Evolutionary conservation across 805 yeast genomes (phyloP), one percentile per base, ranked within the genome.

Genomic region (Candida golubevii): DNA sequence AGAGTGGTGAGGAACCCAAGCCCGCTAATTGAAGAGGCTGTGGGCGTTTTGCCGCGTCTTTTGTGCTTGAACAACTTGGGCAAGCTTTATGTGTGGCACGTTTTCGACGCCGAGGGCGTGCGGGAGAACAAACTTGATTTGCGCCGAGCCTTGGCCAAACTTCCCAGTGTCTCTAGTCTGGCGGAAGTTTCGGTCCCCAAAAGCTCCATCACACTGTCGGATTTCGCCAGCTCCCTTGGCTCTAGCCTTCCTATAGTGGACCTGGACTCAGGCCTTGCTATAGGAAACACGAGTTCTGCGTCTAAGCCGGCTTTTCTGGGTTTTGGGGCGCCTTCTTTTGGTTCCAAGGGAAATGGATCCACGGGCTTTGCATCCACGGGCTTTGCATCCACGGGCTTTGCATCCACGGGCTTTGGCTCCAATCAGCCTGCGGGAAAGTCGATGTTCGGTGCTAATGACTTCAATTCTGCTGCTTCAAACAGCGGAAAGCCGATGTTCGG

Each of bases 21-120:
- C 48, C 61, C 69, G 7, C 80, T 80, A 9, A 69, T 83, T 2
- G 87, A 83, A 1, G 69, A 69, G 33, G 78, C 79, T 8, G 69
- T 59, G 0, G 80, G 87, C 33, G 55, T 55, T 15, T 66, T 86
- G 45, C 96, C 96, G 0, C 67, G 85, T 27, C 46, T 86, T 12
- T 78, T 83, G 67, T 66, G 78, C 8, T 61, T 87, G 46, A 82
- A 82, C 37, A 76, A 82, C 51, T 75, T 76, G 45, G 95, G 95
- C 33, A 69, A 63, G 30, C 57, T 88, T 23, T 62, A 79, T 35
- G 71, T 77, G 4, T 85, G 91, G 85, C 75, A 84, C 62, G 54
- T 87, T 1, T 81, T 80, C 59, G 79, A 82, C 53, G 65, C 74
- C 15, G 61, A 66, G 1, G 84, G 79, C 1, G 66, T 84, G 13